phyloP scores from a whole-genome alignment of 2,329 filamentous ascomycete genomes.

The Torrubiellomyces zombiae region DNA sequence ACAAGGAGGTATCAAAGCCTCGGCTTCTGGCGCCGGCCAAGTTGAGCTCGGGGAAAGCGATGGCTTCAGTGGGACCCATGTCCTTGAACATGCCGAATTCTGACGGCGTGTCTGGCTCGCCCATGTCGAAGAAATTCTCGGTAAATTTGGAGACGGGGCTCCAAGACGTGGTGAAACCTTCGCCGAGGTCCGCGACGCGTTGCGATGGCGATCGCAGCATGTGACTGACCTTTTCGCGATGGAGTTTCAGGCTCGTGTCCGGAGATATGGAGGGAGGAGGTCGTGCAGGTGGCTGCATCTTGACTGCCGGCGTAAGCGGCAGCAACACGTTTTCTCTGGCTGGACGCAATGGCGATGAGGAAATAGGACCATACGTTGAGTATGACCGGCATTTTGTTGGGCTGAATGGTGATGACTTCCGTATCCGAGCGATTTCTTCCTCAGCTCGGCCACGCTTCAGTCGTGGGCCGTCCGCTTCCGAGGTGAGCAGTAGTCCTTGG shows the following conservation, averaged over 20 bases:
- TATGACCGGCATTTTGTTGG: constrained; percentile 53
- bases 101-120: constrained; percentile 31
- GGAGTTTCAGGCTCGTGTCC: constrained; percentile 78
- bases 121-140: constrained; percentile 31
- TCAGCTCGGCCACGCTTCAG: constrained; percentile 85
- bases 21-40: too few species aligned
- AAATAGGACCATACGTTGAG: constrained; percentile 33
- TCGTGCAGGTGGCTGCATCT: constrained; percentile 47
- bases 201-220: constrained; percentile 63
- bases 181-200: constrained; percentile 26
- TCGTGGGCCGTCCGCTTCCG: constrained; percentile 62
- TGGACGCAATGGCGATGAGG: constrained; percentile 53
- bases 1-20: too few species aligned
- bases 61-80: too few species aligned
- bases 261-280: constrained; percentile 68
- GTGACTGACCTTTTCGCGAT: constrained; percentile 66
- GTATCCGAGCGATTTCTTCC: constrained; percentile 84
- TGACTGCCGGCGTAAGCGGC: constrained; percentile 65
- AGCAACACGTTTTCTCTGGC: constrained; percentile 42
- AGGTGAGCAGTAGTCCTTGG: constrained; percentile 49
- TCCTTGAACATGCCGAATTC: constrained; percentile 49
- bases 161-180: constrained; percentile 37
- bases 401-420: constrained; percentile 85
- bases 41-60: too few species aligned
- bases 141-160: constrained; percentile 53